These are phyloP conservation scores for Chytriomyces confervae DNA, from an alignment of 192 early-diverging fungal species.

Conservation along the genomic window DNA sequence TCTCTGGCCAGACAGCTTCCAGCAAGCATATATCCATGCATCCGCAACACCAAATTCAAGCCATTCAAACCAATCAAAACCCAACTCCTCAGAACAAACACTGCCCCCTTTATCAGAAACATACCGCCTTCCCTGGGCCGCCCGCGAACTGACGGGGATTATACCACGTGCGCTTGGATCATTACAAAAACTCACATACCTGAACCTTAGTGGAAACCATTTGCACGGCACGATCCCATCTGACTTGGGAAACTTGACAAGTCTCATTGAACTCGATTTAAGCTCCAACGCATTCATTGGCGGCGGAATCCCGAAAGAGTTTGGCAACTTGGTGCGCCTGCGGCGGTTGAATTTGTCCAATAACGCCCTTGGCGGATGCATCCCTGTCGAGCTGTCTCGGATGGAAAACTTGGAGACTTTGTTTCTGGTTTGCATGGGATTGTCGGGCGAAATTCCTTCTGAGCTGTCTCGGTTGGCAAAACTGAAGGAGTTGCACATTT, in stretches of 20 bases:
- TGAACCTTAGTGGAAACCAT: not conserved
- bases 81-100: too few species aligned
- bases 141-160: not conserved
- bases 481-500: slow-evolving; percentile 1
- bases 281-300: not conserved
- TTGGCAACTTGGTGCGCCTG: not conserved
- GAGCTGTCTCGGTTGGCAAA: not conserved
- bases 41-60: not conserved
- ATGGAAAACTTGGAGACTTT: not conserved
- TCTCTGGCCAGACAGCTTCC: not conserved
- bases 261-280: not conserved
- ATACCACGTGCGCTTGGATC: not conserved
- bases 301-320: not conserved
- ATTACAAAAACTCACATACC: not conserved
- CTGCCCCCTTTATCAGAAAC: not conserved
- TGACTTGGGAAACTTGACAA: not conserved
- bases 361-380: not conserved
- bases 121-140: not conserved
- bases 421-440: not conserved
- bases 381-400: not conserved
- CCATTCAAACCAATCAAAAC: too few species aligned
- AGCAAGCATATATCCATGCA: not conserved
- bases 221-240: not conserved
- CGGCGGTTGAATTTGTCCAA: not conserved
- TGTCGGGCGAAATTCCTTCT: not conserved